Percentiles rank a stretch among this genome's conserved stretches.
phyloP scores from a whole-genome alignment of 352 stramenopile species.

The Phytophthora meadii region DNA sequence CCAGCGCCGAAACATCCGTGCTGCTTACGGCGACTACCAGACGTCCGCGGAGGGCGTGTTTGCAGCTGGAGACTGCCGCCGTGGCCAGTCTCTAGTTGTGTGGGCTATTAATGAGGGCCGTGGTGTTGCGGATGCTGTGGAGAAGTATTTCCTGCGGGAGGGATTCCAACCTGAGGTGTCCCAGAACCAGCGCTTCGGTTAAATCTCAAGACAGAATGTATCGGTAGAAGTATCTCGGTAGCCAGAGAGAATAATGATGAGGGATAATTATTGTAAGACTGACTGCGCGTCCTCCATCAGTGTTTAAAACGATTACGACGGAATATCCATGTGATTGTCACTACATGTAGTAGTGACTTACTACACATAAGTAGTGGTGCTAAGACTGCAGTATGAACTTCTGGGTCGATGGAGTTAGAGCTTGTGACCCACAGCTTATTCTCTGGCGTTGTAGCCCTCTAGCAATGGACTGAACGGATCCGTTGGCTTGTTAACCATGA shows the following conservation, averaged over 20 bases:
- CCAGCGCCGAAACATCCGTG: slow-evolving; percentile 94
- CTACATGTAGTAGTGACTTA: no score
- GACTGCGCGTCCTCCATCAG: no score
- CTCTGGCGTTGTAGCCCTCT: no score
- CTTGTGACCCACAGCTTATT: no score
- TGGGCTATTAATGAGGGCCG: slow-evolving; percentile 99
- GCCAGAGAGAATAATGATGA: slow-evolving; percentile 25
- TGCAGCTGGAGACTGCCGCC: slow-evolving; percentile 96
- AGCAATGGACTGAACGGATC: no score
- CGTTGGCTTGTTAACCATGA: no score
- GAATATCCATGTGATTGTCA: no score
- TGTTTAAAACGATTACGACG: no score
- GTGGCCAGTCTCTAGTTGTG: slow-evolving; percentile 97
- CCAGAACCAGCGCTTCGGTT: slow-evolving; percentile 83
- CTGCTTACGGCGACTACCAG: slow-evolving; percentile 94
- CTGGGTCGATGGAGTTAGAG: no score
- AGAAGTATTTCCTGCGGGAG: slow-evolving; percentile 86
- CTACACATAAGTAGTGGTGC: no score
- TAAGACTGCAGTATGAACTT: no score
- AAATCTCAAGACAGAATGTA: slow-evolving; percentile 36
- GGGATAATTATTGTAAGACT: slow-evolving; percentile 40
- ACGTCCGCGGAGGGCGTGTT: slow-evolving; percentile 97
- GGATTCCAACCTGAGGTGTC: slow-evolving; percentile 81
- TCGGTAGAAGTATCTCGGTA: slow-evolving; percentile 26
- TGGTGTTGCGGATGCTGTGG: slow-evolving; percentile 89